Percentiles rank a stretch among this genome's conserved stretches.
These are phyloP conservation scores for Arctostaphylos glauca DNA, from an alignment of 148 eudicot species.

Conservation along the genomic window DNA sequence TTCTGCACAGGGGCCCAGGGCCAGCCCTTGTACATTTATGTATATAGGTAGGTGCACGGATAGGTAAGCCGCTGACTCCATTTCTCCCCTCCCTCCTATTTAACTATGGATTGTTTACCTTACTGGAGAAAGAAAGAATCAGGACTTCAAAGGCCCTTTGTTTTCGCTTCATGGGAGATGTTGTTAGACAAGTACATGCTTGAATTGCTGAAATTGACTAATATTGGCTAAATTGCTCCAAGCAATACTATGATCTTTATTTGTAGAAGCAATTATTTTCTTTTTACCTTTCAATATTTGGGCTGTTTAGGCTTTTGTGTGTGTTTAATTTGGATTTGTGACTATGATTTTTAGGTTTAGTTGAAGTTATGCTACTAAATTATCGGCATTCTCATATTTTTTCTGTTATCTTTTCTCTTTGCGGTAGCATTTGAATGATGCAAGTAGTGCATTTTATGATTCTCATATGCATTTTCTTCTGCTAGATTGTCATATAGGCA, in stretches of 20 bases:
- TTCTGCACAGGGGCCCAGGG: background rate
- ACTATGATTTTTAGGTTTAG: background rate
- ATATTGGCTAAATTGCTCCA: background rate
- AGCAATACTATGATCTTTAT: background rate
- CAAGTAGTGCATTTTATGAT: background rate
- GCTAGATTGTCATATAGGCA: background rate
- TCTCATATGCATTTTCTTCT: background rate
- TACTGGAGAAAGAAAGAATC: background rate
- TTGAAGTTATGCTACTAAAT: background rate
- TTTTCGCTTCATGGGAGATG: background rate
- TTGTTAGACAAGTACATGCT: background rate
- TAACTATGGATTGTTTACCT: background rate
- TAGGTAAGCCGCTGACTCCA: background rate
- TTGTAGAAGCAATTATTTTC: background rate
- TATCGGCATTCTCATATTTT: background rate
- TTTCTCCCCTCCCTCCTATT: background rate
- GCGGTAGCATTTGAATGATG: background rate
- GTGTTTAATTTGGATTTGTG: background rate
- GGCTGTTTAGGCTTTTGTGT: background rate
- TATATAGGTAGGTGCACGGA: background rate
- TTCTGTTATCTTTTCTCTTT: background rate
- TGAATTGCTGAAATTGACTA: conserved; percentile 2
- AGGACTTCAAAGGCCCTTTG: background rate
- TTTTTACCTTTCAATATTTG: background rate
- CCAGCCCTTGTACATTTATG: background rate